Percentiles rank a stretch among this genome's conserved stretches.
phyloP scores from a whole-genome alignment of 768 basidiomycete genomes.

The Panus rudis region DNA sequence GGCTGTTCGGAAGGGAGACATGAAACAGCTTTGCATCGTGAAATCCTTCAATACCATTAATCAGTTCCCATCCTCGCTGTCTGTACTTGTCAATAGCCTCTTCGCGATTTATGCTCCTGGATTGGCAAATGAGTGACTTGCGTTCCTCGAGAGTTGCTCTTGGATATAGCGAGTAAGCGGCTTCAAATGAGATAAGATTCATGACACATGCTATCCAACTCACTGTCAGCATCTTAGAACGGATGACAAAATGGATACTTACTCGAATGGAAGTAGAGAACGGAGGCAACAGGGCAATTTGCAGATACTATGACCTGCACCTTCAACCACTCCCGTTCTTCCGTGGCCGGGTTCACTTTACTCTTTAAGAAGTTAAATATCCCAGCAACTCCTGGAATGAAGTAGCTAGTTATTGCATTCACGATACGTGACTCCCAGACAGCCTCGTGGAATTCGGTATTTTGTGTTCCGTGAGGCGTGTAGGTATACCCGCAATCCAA shows the following conservation, averaged over 20 bases:
- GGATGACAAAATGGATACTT: constrained; percentile 9
- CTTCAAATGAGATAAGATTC: constrained; percentile 36
- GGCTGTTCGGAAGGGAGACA: neutral
- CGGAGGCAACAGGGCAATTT: constrained; percentile 26
- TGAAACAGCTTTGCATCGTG: neutral
- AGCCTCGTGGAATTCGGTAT: constrained; percentile 12
- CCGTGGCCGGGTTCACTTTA: neutral
- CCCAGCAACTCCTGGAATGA: constrained; percentile 16
- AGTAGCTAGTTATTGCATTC: neutral
- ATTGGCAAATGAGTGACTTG: constrained; percentile 17
- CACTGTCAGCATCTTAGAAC: neutral
- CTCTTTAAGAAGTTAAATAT: constrained; percentile 30
- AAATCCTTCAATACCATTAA: constrained; percentile 1
- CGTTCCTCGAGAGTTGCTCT: constrained; percentile 32
- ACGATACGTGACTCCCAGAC: neutral
- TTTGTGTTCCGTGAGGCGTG: constrained; percentile 16
- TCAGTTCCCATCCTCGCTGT: constrained; percentile 30
- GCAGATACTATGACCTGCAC: constrained; percentile 36
- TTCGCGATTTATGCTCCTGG: too few species aligned
- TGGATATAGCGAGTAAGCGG: constrained; percentile 37
- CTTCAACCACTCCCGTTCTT: constrained; percentile 12
- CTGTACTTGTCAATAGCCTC: constrained; percentile 29
- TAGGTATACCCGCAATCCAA: constrained; percentile 27
- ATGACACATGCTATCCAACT: constrained; percentile 21
- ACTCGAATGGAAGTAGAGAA: constrained; percentile 45